A percentile compares a stretch with the other conserved stretches of the same genome.
Conservation (phyloP, 805 yeast species). For the Yarrowia sp. region DNA sequence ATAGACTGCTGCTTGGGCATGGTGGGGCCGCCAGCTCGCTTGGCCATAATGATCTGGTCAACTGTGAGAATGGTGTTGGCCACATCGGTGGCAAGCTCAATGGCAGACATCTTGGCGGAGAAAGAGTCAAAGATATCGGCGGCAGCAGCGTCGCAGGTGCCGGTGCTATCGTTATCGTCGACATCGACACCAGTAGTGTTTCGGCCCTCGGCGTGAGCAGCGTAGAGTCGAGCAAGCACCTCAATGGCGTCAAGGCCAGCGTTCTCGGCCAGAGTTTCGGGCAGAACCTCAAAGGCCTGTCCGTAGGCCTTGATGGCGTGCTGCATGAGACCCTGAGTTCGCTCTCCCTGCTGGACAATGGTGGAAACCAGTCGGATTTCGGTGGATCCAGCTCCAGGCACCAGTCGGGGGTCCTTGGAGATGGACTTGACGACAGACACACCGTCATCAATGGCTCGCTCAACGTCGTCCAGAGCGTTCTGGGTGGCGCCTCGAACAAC, state of each 20-base stretch:
- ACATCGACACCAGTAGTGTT: slow-evolving; percentile 63
- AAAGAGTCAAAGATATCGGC: slow-evolving; percentile 75
- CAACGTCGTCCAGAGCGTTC: slow-evolving; percentile 87
- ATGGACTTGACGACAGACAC: slow-evolving; percentile 88
- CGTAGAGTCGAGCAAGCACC: slow-evolving; percentile 81
- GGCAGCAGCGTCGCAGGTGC: slow-evolving; percentile 65
- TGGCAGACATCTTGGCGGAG: slow-evolving; percentile 78
- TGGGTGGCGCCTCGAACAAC: slow-evolving; percentile 95
- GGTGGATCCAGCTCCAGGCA: slow-evolving; percentile 96
- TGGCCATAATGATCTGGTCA: slow-evolving; percentile 98
- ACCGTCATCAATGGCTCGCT: slow-evolving; percentile 97
- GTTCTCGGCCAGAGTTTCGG: slow-evolving; percentile 89
- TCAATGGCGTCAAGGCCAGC: slow-evolving; percentile 90
- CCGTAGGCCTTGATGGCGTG: slow-evolving; percentile 93
- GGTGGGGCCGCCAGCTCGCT: slow-evolving; percentile 96
- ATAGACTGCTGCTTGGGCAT: slow-evolving; percentile 84
- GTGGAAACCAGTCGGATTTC: slow-evolving; percentile 83
- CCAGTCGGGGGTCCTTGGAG: slow-evolving; percentile 71
- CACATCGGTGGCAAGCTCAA: slow-evolving; percentile 92
- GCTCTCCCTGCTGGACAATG: slow-evolving; percentile 82
- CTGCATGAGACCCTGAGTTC: slow-evolving; percentile 88
- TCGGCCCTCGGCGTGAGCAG: slow-evolving; percentile 67
- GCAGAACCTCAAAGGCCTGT: slow-evolving; percentile 89
- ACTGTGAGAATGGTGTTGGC: slow-evolving; percentile 85
- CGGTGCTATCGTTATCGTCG: slow-evolving; percentile 51